Base-by-base conservation (phyloP, 78 protist genomes). In the Polysphondylium violaceum region DNA sequence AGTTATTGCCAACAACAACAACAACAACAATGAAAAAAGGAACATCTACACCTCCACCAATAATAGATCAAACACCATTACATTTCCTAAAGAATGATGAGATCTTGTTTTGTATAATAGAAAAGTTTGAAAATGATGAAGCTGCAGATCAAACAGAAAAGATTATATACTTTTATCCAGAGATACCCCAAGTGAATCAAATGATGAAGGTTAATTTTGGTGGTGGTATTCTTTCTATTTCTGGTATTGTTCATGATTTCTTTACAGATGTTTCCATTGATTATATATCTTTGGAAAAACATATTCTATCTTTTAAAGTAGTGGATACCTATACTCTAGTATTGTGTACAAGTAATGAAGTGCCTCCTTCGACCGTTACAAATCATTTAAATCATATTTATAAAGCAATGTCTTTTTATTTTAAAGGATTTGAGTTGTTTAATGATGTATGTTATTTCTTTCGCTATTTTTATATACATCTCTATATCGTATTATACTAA, bases 111-210 rank as follows among this genome's bases (percentile, higher is more conserved):
- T 74, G 81, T 41, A 83, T 83, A 19, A 69, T 38, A 56, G 90
- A 83, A 43, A 59, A 50, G 12, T 83, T 47, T 58, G 78, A 69
- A 25, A 33, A 47, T 27, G 79, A 21, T 56, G 90, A 83, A 40
- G 51, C 17, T 17, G 44, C 81, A 1, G 81, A 83, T 43, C 90
- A 83, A 50, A 19, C 38, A 9, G 68, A 83, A 12, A 55, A 73
- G 41, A 51, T 40, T 11, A 58, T 83, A 3, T 83, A 21, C 36
- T 83, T 69, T 55, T 83, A 83, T 27, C 90, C 90, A n/a, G 86
- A 76, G 17, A 59, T 59, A 1, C 58, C 58, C 16, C 55, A 71
- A 4, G 33, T 71, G 14, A 68, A 36, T 25, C 25, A 36, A 33
- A 68, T 36, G 75, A 41, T 43, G 58, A 71, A 83, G 33, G 76